Conservation (phyloP, 2,329 filamentous ascomycete species). For the Eutypa lata region DNA sequence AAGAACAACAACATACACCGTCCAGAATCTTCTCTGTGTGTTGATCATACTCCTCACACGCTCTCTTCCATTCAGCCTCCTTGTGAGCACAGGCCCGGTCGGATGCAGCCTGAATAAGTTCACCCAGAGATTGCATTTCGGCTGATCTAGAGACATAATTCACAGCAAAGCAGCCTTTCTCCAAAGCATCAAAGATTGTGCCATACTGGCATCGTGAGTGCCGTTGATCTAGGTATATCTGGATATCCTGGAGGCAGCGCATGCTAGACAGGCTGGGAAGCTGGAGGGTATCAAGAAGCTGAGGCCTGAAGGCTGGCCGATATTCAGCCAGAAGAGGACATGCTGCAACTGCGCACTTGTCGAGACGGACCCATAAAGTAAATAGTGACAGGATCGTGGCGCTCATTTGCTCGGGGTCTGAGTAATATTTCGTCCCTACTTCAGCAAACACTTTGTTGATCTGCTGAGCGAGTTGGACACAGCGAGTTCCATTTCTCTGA, state of each 20-base stretch:
- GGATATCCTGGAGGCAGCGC: slow-evolving; percentile 45
- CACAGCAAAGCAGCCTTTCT: slow-evolving; percentile 43
- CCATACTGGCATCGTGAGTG: too few relatives aligned
- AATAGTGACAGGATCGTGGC: slow-evolving; percentile 51
- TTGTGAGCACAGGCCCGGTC: slow-evolving; percentile 10
- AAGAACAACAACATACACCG: slow-evolving; percentile 29
- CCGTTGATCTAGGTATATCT: slow-evolving; percentile 54
- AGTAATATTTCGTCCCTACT: slow-evolving; percentile 35
- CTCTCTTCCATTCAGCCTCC: slow-evolving; percentile 7
- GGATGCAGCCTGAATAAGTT: slow-evolving; percentile 12
- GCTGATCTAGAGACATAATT: slow-evolving; percentile 38
- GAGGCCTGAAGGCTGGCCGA: slow-evolving; percentile 46
- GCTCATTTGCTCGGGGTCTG: slow-evolving; percentile 48
- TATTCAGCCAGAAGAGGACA: slow-evolving; percentile 50
- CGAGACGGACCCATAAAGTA: slow-evolving; percentile 57
- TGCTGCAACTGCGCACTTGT: slow-evolving; percentile 38
- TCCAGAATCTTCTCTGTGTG: slow-evolving; percentile 31
- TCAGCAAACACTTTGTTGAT: slow-evolving; percentile 33
- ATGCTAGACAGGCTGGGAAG: slow-evolving; percentile 46
- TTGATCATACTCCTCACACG: slow-evolving; percentile 22
- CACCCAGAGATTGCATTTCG: slow-evolving; percentile 14
- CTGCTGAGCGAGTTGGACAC: slow-evolving; percentile 23
- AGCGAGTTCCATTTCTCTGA: slow-evolving; percentile 3
- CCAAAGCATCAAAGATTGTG: too few relatives aligned
- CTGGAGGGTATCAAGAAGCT: slow-evolving; percentile 53